Conservation (phyloP, 164 flowering plant genomes). For the Berberis thunbergii region DNA sequence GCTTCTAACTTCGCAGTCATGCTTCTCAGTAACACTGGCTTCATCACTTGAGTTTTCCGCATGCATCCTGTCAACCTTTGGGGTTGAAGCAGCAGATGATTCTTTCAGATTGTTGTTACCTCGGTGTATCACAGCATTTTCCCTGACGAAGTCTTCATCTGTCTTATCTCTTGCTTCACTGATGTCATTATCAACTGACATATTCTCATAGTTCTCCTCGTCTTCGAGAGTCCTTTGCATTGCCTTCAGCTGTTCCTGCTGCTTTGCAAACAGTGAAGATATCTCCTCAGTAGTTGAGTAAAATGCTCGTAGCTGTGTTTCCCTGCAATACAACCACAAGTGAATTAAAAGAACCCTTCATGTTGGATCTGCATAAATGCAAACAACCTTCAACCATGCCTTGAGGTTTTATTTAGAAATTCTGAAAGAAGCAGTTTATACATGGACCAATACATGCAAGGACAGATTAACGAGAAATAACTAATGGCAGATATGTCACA, state of each 20-base stretch:
- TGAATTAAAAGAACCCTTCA: background rate
- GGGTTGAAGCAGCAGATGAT: slow-evolving; percentile 41
- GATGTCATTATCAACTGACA: slow-evolving; percentile 50
- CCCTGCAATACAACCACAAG: slow-evolving; percentile 42
- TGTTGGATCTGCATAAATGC: background rate
- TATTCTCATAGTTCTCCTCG: slow-evolving; percentile 75
- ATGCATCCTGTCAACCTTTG: slow-evolving; percentile 27
- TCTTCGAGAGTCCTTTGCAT: slow-evolving; percentile 96
- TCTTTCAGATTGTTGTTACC: slow-evolving; percentile 28
- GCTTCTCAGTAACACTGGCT: slow-evolving; percentile 73
- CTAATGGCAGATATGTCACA: too few relatives aligned
- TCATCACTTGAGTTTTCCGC: slow-evolving; percentile 42
- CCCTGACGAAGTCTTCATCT: slow-evolving; percentile 13
- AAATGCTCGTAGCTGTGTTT: slow-evolving; percentile 92
- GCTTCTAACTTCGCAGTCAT: slow-evolving; percentile 58
- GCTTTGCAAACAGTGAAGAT: slow-evolving; percentile 60
- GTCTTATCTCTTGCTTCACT: slow-evolving; percentile 18
- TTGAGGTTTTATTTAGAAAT: too few relatives aligned
- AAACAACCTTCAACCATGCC: background rate
- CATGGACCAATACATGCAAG: too few relatives aligned
- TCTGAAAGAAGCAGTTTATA: too few relatives aligned
- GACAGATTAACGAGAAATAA: too few relatives aligned
- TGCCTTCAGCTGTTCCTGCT: slow-evolving; percentile 89
- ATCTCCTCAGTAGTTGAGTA: slow-evolving; percentile 98
- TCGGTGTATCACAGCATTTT: slow-evolving; percentile 14